Conservation (phyloP, 2,329 filamentous ascomycete species). For the Rhinocladiella mackenziei region DNA sequence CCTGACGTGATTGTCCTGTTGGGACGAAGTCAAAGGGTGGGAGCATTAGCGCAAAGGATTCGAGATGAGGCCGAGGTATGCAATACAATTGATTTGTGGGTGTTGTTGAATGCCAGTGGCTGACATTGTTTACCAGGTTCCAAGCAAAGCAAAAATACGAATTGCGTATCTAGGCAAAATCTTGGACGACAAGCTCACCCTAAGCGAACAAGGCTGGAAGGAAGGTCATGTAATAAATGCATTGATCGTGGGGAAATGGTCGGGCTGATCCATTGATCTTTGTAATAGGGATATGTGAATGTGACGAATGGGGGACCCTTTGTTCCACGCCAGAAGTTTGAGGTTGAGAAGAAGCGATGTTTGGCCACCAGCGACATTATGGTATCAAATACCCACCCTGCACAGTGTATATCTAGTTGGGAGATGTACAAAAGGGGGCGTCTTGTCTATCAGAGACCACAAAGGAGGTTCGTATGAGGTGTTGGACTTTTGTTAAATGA, state of each 20-base stretch:
- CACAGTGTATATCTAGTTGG: constrained; percentile 10
- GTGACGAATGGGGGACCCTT: background rate
- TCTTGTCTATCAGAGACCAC: too few species aligned
- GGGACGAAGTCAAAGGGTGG: constrained; percentile 60
- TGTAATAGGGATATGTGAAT: background rate
- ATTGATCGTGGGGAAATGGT: constrained; percentile 48
- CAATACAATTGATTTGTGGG: background rate
- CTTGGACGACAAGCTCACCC: constrained; percentile 62
- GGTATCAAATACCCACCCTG: constrained; percentile 8
- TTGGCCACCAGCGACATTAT: constrained; percentile 3
- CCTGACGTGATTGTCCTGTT: constrained; percentile 60
- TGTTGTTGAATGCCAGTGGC: background rate
- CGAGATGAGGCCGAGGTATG: constrained; percentile 47
- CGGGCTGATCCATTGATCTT: too few species aligned
- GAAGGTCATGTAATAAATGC: constrained; percentile 73
- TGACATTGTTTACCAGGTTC: constrained; percentile 47
- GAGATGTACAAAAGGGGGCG: constrained; percentile 16
- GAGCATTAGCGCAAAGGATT: constrained; percentile 59
- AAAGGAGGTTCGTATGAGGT: too few species aligned
- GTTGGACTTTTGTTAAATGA: too few species aligned
- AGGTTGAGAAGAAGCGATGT: constrained; percentile 1
- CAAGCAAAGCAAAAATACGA: constrained; percentile 57
- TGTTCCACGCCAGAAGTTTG: background rate
- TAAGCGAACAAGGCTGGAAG: constrained; percentile 70
- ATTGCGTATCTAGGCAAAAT: constrained; percentile 79